Percentiles rank a stretch among this genome's conserved stretches.
Evolutionary conservation across 1,139 yeast genomes (phyloP).

Genomic region (Diutina rugosa): DNA sequence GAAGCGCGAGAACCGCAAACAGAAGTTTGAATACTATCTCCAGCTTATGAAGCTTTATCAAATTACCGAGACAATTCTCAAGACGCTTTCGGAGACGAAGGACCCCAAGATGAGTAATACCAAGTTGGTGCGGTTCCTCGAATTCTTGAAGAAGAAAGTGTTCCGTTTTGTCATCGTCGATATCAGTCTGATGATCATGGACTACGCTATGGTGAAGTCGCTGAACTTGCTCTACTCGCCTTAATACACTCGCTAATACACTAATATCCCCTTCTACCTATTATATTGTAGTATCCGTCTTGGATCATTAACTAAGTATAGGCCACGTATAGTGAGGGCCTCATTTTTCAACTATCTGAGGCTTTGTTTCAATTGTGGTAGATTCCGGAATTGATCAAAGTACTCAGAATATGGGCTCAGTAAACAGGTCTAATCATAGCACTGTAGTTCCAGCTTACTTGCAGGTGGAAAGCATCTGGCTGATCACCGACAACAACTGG

Average conservation of each 20-base stretch:
- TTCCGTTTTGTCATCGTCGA: conserved; percentile 28
- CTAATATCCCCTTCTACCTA: background rate
- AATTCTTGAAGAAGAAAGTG: conserved; percentile 23
- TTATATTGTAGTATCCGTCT: no score
- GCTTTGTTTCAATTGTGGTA: no score
- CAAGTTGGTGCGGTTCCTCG: conserved; percentile 18
- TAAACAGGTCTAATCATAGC: no score
- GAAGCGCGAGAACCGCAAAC: conserved; percentile 19
- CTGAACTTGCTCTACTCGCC: conserved; percentile 5
- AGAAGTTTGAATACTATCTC: conserved; percentile 24
- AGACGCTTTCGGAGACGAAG: conserved; percentile 8
- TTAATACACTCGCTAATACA: background rate
- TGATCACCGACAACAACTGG: conserved; percentile 75
- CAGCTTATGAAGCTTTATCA: conserved; percentile 9
- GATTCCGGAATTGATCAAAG: no score
- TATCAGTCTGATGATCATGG: conserved; percentile 23
- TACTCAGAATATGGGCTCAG: no score
- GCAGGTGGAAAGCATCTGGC: conserved; percentile 85
- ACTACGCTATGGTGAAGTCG: conserved; percentile 12
- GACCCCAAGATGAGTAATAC: conserved; percentile 7
- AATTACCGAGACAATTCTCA: background rate
- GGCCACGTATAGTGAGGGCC: no score
- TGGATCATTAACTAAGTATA: no score
- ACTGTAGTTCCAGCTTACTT: conserved; percentile 11
- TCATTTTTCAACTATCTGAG: no score